phyloP scores from a whole-genome alignment of 129 eudicot genomes.

The Tagetes erecta region DNA sequence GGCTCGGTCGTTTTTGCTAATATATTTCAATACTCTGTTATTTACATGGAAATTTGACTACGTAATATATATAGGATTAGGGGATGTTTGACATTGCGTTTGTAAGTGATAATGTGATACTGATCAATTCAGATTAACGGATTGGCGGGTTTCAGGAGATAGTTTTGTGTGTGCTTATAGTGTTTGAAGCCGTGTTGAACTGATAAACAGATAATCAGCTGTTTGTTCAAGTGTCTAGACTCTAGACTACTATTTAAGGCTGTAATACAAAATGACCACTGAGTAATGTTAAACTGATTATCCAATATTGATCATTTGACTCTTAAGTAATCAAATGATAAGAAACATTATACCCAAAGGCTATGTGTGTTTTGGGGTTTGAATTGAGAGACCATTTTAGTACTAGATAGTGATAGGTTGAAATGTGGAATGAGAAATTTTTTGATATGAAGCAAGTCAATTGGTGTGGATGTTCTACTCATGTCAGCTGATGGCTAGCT shows the following conservation, averaged over 20 bases:
- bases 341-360: background rate
- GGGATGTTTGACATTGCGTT: background rate
- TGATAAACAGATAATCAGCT: background rate
- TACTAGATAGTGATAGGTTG: background rate
- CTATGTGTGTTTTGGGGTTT: background rate
- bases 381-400: background rate
- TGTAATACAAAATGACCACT: background rate
- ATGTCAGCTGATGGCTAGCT: background rate
- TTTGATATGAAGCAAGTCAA: background rate
- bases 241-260: background rate
- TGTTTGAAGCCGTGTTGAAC: background rate
- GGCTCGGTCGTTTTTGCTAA: constrained; percentile 6
- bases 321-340: background rate
- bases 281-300: background rate
- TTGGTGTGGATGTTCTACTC: background rate
- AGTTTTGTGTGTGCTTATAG: background rate
- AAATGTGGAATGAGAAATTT: background rate
- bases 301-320: background rate
- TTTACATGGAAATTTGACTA: constrained; percentile 6
- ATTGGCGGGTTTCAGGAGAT: background rate
- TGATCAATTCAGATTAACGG: background rate
- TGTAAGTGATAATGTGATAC: background rate
- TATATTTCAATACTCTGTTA: background rate
- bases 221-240: background rate
- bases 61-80: background rate